A percentile compares a stretch with the other conserved stretches of the same genome.
Conservation (phyloP, 2,329 filamentous ascomycete genomes). For the Alternaria sp. region DNA sequence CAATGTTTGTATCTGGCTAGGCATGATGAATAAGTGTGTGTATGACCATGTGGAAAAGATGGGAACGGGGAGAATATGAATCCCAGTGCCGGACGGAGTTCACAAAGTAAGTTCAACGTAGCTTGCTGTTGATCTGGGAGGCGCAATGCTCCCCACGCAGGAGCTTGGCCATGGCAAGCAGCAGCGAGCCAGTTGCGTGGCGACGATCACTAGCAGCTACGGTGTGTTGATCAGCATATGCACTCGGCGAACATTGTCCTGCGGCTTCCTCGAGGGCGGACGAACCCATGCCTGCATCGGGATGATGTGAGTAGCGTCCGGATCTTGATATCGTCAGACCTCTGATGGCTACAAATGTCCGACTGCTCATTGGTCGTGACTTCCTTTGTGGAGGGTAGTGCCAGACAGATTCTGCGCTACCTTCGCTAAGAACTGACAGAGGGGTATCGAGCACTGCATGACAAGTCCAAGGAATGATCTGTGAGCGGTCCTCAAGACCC, state of each 20-base stretch:
- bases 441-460: conserved; percentile 9
- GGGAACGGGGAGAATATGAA: neutral
- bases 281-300: conserved; percentile 5
- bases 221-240: conserved; percentile 19
- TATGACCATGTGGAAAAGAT: neutral
- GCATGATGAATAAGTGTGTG: conserved; percentile 24
- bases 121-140: conserved; percentile 3
- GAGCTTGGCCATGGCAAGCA: conserved; percentile 5
- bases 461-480: conserved; percentile 7
- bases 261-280: conserved; percentile 5
- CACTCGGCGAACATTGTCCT: conserved; percentile 20
- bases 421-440: conserved; percentile 17
- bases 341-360: conserved; percentile 9
- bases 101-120: conserved; percentile 3
- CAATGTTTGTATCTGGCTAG: conserved; percentile 50
- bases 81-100: neutral
- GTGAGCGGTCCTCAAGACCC: conserved; percentile 2
- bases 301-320: conserved; percentile 4
- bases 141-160: conserved; percentile 11
- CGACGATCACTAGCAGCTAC: conserved; percentile 20
- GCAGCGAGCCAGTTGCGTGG: conserved; percentile 2
- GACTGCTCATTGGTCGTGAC: conserved; percentile 21
- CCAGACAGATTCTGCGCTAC: neutral
- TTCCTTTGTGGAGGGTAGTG: conserved; percentile 18
- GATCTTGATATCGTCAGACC: conserved; percentile 10